Base-by-base conservation (phyloP, 2,329 filamentous ascomycete species). In the Tolypocladium paradoxum region DNA sequence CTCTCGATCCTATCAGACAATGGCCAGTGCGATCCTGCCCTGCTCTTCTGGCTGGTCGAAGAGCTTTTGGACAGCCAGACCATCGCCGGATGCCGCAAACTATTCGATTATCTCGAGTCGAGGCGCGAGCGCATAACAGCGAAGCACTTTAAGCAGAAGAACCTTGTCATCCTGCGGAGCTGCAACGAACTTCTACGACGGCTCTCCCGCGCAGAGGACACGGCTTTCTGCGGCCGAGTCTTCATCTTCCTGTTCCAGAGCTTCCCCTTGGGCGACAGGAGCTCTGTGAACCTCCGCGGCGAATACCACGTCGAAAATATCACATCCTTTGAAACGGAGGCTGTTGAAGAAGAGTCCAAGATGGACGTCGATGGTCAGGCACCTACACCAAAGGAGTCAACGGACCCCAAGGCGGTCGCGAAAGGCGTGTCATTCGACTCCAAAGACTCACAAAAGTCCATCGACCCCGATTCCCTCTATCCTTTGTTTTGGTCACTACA, bases 221-320 rank as follows among this genome's bases (percentile, higher is more conserved):
- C 93, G 0, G 90, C 95, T 0, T 99, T 99, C 66, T 99, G 93
- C 64, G 93, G 93, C 18, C 82, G 93, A 38, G 93, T 99, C 29
- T 97, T 97, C 69, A 96, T 99, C 58, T 99, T 96, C 69, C 82
- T 99, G 65, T 99, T 97, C 69, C 93, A 99, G 68, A 95, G 90
- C 68, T 97, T 99, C 64, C 93, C 93, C 1, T 76, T 99, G 0
- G 92, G 92, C 34, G 95, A 99, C 70, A 93, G 92, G 67, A 97
- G 93, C 67, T 96, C 93, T 0, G 93, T 99, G 49, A 99, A 99
- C 64, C 77, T 97, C 38, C 83, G 93, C 50, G 93, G 93, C 60
- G 92, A 97, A 71, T 99, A 93, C 61, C 93, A 99, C 64, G 83
- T 88, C 29, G 93, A 97, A 63, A 99, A 99, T 74, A 82, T 91